Base-by-base conservation (phyloP, 805 yeast species). In the Zygoascus bituminiphila region DNA sequence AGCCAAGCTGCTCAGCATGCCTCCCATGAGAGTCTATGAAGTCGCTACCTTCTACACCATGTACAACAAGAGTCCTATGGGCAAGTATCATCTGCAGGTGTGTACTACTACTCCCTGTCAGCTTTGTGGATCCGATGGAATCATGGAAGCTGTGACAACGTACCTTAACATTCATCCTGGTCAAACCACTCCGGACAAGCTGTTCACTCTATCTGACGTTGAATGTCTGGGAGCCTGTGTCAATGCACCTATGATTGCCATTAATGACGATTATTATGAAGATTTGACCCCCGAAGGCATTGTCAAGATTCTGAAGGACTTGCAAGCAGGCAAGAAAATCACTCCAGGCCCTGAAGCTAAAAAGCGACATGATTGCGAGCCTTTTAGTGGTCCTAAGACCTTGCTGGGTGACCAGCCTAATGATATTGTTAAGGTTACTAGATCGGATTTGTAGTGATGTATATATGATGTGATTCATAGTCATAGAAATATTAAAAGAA, bases 151-250 rank as follows among this genome's bases (percentile, higher is more conserved):
- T 31, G 75, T 85, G 49, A 73, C 76, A 60, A 66, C 70, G 37
- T 77, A 77, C 58, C 73, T 86, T 54, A 71, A 76, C 50, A 70
- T 84, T 62, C 73, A 78, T 63, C 86, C 88, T 7, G 93, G 93
- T 53, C 80, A 85, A 64, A 85, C 89, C 46, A 82, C 91, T 26
- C 62, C 68, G 12, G 94, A 87, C 68, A 79, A 79, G 33, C 67
- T 81, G 56, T 86, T 86, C 73, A 84, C 94, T 15, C 69, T 86
- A 54, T 86, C 84, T 60, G 95, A 86, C 66, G 95, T 86, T 54
- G 95, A 86, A 69, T 86, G 95, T 69, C 77, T 85, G 45, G 95
- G 95, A 50, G 95, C 95, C 2, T 86, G 95, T 73, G 88, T 86
- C 45, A 86, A 86, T 65, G 95, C 85, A 6, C 95, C 95, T 47